phyloP scores from a whole-genome alignment of 305 asterid species.

The Ilex paraguariensis region DNA sequence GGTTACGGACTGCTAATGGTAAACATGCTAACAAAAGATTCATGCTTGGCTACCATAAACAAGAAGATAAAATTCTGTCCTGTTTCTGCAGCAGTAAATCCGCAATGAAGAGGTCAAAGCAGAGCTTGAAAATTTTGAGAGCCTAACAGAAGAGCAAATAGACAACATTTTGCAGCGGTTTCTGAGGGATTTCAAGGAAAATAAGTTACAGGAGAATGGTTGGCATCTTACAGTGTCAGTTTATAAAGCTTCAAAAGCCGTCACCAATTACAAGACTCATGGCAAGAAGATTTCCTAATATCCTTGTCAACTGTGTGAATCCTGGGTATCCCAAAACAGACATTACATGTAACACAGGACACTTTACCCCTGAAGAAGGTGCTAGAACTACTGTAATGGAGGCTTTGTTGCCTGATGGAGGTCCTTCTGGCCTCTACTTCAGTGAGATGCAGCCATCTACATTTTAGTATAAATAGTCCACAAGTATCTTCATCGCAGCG shows the following conservation, averaged over 20 bases:
- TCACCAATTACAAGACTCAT: constrained; percentile 29
- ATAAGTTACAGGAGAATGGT: constrained; percentile 13
- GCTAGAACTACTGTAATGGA: constrained; percentile 18
- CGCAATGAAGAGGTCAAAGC: constrained; percentile 23
- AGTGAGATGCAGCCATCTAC: background rate
- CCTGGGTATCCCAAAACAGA: constrained; percentile 30
- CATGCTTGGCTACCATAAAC: background rate
- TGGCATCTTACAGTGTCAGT: constrained; percentile 22
- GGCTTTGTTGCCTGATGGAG: constrained; percentile 16
- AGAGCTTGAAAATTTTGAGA: constrained; percentile 11
- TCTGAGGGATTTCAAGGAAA: constrained; percentile 16
- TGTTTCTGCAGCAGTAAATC: constrained; percentile 8
- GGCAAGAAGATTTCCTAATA: constrained; percentile 14
- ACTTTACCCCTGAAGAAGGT: constrained; percentile 18
- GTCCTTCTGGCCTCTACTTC: constrained; percentile 27
- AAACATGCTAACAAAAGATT: background rate
- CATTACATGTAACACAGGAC: constrained; percentile 15
- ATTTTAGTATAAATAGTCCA: background rate
- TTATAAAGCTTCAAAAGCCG: constrained; percentile 21
- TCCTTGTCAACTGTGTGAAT: constrained; percentile 19
- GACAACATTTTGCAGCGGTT: constrained; percentile 20
- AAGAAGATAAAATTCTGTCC: background rate
- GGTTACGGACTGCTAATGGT: constrained; percentile 21
- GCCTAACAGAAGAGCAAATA: constrained; percentile 21
- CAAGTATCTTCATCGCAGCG: too few relatives aligned